phyloP scores from a whole-genome alignment of 768 basidiomycete species.

The Tubosaeta brunneosetosa region DNA sequence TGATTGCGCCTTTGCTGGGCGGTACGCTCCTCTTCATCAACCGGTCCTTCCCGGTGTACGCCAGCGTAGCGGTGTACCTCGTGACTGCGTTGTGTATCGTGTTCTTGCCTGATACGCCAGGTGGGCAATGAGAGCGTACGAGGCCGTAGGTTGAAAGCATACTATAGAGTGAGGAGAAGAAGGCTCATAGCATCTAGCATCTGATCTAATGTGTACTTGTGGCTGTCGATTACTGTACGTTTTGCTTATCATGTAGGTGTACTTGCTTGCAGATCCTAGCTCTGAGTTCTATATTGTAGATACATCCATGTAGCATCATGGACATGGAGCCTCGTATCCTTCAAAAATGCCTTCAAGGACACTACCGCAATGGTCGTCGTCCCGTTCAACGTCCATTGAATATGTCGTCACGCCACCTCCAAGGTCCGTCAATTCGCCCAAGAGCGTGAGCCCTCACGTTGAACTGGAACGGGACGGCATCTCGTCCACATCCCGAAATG shows the following conservation, averaged over 20 bases:
- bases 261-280: no score
- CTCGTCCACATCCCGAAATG: constrained; percentile 6
- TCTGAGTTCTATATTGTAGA: no score
- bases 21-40: constrained; percentile 66
- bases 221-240: no score
- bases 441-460: not conserved
- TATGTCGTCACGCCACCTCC: constrained; percentile 13
- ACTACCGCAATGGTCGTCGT: not conserved
- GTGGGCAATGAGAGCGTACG: constrained; percentile 22
- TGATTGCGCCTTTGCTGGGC: constrained; percentile 52
- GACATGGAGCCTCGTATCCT: not conserved
- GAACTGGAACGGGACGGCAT: constrained; percentile 6
- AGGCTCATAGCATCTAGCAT: not conserved
- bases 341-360: not conserved
- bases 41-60: constrained; percentile 70
- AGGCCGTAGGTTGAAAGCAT: constrained; percentile 6
- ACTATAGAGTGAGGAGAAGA: not conserved
- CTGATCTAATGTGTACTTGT: no score
- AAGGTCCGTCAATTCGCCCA: constrained; percentile 7
- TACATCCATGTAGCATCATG: no score
- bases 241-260: no score
- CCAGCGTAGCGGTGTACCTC: constrained; percentile 62
- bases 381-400: constrained; percentile 7
- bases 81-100: constrained; percentile 61
- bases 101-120: constrained; percentile 49